These are phyloP conservation scores for Saccharomyces hybrid DNA, from an alignment of 1,139 yeast genomes.

Conservation along the genomic window DNA sequence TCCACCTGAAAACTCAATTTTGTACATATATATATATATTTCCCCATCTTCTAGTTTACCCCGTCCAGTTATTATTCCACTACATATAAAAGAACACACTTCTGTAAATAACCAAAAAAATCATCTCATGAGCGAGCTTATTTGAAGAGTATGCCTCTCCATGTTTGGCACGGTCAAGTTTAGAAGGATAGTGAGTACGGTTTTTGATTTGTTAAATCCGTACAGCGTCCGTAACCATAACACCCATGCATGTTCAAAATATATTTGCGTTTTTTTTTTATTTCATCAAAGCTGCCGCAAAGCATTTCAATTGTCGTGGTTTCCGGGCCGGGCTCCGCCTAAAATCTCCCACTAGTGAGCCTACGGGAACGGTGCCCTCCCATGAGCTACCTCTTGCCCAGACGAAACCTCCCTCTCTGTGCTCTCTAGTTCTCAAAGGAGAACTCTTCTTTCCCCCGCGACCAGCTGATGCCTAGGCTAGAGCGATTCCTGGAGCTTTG, in stretches of 20 bases:
- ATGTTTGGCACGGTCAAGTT: not conserved
- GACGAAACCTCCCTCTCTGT: not conserved
- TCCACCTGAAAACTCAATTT: not conserved
- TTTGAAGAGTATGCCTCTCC: not conserved
- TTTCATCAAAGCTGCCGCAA: not conserved
- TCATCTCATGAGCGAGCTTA: not conserved
- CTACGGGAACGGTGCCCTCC: not conserved
- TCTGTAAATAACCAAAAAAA: not conserved
- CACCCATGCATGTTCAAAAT: not conserved
- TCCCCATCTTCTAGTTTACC: not conserved
- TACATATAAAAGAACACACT: not conserved
- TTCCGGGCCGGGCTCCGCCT: too few species aligned
- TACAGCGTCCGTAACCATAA: not conserved
- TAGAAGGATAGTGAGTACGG: not conserved
- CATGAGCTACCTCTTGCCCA: not conserved
- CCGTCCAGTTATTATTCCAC: not conserved
- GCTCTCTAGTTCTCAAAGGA: not conserved
- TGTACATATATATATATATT: not conserved
- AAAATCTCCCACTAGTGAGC: not conserved
- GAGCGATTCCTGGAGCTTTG: not conserved
- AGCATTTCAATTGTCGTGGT: not conserved
- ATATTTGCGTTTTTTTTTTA: constrained; percentile 3
- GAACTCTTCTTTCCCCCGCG: not conserved
- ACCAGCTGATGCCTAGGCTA: not conserved
- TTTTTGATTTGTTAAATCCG: not conserved